Evolutionary conservation across 2,329 filamentous ascomycete genomes (phyloP).

Genomic region (Monilinia fructigena): DNA sequence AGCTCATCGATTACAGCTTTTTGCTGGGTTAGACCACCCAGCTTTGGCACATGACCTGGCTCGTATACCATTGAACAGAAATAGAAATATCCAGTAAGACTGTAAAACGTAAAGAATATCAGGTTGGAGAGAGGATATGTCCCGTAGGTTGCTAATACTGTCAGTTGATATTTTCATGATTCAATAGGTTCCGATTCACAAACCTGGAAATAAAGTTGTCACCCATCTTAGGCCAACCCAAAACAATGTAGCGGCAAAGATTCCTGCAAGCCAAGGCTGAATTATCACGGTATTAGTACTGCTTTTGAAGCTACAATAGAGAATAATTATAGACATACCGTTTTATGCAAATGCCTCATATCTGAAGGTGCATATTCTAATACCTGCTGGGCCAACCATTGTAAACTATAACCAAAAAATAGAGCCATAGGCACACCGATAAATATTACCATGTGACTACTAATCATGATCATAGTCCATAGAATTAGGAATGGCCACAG

Average conservation of each 20-base stretch:
- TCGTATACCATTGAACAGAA: slow-evolving; percentile 80
- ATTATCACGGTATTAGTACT: slow-evolving; percentile 17
- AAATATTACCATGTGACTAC: slow-evolving; percentile 73
- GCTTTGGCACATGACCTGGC: slow-evolving; percentile 89
- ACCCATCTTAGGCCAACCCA: slow-evolving; percentile 77
- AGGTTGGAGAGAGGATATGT: slow-evolving; percentile 74
- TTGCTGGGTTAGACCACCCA: slow-evolving; percentile 84
- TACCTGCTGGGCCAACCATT: slow-evolving; percentile 74
- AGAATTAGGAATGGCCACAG: slow-evolving; percentile 81
- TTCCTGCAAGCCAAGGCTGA: slow-evolving; percentile 89
- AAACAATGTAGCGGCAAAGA: slow-evolving; percentile 86
- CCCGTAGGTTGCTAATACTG: slow-evolving; percentile 57
- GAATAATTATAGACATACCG: slow-evolving; percentile 52
- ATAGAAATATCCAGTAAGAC: slow-evolving; percentile 81
- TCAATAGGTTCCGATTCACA: slow-evolving; percentile 33
- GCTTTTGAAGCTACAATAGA: neutral
- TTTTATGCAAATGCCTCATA: slow-evolving; percentile 87
- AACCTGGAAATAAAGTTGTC: slow-evolving; percentile 69
- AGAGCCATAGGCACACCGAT: slow-evolving; percentile 71
- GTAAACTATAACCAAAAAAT: slow-evolving; percentile 65
- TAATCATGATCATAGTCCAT: slow-evolving; percentile 65
- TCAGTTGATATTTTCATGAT: slow-evolving; percentile 38
- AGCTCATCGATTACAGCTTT: slow-evolving; percentile 86
- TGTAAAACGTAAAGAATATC: slow-evolving; percentile 63
- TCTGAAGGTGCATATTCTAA: slow-evolving; percentile 81